Percentiles rank a stretch among this genome's conserved stretches.
These are phyloP conservation scores for Cyathus striatus DNA, from an alignment of 768 basidiomycete genomes.

Conservation along the genomic window DNA sequence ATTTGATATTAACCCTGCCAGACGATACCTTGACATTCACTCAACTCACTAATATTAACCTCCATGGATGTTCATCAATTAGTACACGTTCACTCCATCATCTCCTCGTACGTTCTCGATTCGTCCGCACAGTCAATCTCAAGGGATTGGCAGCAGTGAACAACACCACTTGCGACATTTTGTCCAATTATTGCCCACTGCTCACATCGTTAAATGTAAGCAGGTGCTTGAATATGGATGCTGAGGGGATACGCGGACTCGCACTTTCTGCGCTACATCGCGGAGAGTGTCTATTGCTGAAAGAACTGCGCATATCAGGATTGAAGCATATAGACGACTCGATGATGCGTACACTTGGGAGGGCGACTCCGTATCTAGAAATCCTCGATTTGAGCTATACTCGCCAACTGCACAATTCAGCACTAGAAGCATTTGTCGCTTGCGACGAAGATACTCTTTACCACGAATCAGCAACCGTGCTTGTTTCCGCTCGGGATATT, in stretches of 20 bases:
- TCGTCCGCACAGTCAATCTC: slow-evolving; percentile 52
- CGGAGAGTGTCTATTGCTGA: slow-evolving; percentile 47
- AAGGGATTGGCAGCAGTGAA: slow-evolving; percentile 68
- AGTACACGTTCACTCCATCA: slow-evolving; percentile 64
- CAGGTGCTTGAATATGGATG: slow-evolving; percentile 65
- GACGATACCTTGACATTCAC: slow-evolving; percentile 42
- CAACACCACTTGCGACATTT: slow-evolving; percentile 67
- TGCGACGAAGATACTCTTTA: slow-evolving; percentile 35
- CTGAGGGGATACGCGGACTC: slow-evolving; percentile 51
- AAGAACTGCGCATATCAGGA: slow-evolving; percentile 63
- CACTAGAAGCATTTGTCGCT: slow-evolving; percentile 66
- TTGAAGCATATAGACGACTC: slow-evolving; percentile 56
- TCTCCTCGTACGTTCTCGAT: slow-evolving; percentile 62
- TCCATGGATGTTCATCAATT: slow-evolving; percentile 67
- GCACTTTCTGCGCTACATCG: slow-evolving; percentile 38
- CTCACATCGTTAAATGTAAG: slow-evolving; percentile 64
- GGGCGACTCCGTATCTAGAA: slow-evolving; percentile 66
- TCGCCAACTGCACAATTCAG: slow-evolving; percentile 67
- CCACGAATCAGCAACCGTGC: slow-evolving; percentile 35
- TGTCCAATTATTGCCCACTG: slow-evolving; percentile 52
- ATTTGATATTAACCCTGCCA: slow-evolving; percentile 41
- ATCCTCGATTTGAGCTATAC: slow-evolving; percentile 78
- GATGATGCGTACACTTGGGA: slow-evolving; percentile 62
- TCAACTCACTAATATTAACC: slow-evolving; percentile 64
- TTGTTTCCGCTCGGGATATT: slow-evolving; percentile 57